Conservation (phyloP, 2,329 filamentous ascomycete genomes). For the Acrocalymma vagum region DNA sequence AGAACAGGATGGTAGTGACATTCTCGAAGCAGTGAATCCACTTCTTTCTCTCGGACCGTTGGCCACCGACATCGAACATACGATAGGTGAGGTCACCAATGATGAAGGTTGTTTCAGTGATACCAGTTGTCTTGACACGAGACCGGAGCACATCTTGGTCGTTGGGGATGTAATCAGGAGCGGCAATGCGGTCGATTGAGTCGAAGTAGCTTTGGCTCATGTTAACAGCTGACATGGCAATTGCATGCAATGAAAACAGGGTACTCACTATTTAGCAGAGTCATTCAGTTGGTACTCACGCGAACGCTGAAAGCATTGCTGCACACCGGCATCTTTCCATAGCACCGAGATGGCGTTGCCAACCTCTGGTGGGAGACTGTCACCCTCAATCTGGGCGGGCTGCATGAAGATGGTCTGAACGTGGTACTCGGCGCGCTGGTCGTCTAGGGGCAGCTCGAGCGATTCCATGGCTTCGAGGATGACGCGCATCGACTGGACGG, state of each 20-base stretch:
- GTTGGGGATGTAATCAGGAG: constrained; percentile 91
- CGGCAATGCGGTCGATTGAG: constrained; percentile 88
- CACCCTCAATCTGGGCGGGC: constrained; percentile 93
- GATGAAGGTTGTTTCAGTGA: constrained; percentile 95
- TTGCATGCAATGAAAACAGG: no score
- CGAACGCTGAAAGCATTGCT: constrained; percentile 94
- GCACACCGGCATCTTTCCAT: constrained; percentile 92
- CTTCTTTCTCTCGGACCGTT: constrained; percentile 97
- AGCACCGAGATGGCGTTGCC: constrained; percentile 90
- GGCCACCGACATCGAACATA: constrained; percentile 97
- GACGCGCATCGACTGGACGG: constrained; percentile 74
- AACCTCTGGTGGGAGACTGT: constrained; percentile 92
- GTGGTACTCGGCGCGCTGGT: constrained; percentile 93
- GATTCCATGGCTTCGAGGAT: constrained; percentile 76
- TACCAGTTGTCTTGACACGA: constrained; percentile 97
- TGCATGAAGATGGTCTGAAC: constrained; percentile 99
- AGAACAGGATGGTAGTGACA: constrained; percentile 94
- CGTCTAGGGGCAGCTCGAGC: constrained; percentile 82
- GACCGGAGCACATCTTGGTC: constrained; percentile 95
- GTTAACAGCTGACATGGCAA: no score
- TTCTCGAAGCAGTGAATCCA: constrained; percentile 99
- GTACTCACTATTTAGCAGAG: constrained; percentile 89
- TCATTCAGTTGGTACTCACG: constrained; percentile 97
- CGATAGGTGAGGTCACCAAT: constrained; percentile 94
- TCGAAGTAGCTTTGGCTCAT: constrained; percentile 86